Base-by-base conservation (phyloP, 2,329 filamentous ascomycete species). In the Gaeumannomyces tritici region DNA sequence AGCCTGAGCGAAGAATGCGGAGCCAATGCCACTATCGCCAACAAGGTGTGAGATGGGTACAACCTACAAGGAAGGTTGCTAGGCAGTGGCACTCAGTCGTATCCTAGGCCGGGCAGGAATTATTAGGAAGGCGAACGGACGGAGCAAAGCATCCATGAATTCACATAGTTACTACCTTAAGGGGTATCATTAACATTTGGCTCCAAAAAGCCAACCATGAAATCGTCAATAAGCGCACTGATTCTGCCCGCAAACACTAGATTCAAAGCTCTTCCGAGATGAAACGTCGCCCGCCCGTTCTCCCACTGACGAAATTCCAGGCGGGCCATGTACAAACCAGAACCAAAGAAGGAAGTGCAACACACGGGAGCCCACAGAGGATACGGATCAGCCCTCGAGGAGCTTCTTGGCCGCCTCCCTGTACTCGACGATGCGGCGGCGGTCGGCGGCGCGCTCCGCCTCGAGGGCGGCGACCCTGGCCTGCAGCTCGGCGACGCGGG, bases 401-500 rank as follows among this genome's bases (percentile, higher is more conserved):
- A 47, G 18, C 42, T 47, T 47, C 42, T 47, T 47, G 18, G 28
- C 21, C 1, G 21, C 56, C 56, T 57, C 29, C 55, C 55, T 57
- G 24, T 55, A 61, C 15, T 57, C 60, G 9, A 28, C 31, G 12
- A 57, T 56, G n/a, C 55, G 29, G 28, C 26, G 24, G 54, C 24
- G 56, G 31, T 28, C 33, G 21, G 29, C 29, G 11, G 31, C 29
- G 31, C 54, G 18, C 54, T 55, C 60, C 12, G 29, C 58, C 65
- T 68, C 66, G 24, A 70, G 62, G 24, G 51, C 29, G 2, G 26
- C 62, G 6, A 67, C 62, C 13, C 61, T 63, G 28, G 57, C 65
- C 64, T 64, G 62, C 33, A 70, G 63, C 61, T 64, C 63, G 1
- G 57, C 64, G 11, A 68, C 60, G 27, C 57, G 47, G 18, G 69